phyloP scores from a whole-genome alignment of 768 basidiomycete genomes.

The Amanita pseudoporphyria region DNA sequence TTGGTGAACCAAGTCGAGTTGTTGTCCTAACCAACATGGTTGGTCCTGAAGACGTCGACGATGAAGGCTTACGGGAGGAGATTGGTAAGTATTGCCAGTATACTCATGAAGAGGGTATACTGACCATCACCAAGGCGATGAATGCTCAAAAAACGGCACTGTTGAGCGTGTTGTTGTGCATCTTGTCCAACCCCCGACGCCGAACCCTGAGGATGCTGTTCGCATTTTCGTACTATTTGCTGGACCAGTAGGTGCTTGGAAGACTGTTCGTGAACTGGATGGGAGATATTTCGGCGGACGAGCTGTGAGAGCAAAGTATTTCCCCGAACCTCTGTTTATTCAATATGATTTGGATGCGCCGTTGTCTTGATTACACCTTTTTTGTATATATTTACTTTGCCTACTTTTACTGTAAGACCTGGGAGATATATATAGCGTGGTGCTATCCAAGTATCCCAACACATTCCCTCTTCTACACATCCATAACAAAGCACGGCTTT shows the following conservation, averaged over 20 bases:
- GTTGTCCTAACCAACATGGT: slow-evolving; percentile 91
- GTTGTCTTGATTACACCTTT: slow-evolving; percentile 7
- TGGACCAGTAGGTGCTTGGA: slow-evolving; percentile 92
- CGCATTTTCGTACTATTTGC: slow-evolving; percentile 88
- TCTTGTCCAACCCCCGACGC: slow-evolving; percentile 54
- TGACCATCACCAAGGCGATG: slow-evolving; percentile 51
- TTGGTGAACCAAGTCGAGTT: slow-evolving; percentile 85
- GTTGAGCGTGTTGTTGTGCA: slow-evolving; percentile 89
- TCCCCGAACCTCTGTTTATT: slow-evolving; percentile 49
- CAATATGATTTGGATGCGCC: slow-evolving; percentile 40
- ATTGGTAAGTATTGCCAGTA: slow-evolving; percentile 49
- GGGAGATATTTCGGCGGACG: slow-evolving; percentile 89
- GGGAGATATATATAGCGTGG: neutral
- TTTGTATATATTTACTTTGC: slow-evolving; percentile 6
- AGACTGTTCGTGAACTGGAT: slow-evolving; percentile 87
- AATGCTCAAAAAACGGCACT: slow-evolving; percentile 84
- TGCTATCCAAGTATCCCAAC: no score
- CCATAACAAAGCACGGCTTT: slow-evolving; percentile 14
- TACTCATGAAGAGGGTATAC: neutral
- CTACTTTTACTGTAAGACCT: neutral
- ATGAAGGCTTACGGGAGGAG: slow-evolving; percentile 78
- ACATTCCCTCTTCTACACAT: no score
- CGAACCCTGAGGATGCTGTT: slow-evolving; percentile 68
- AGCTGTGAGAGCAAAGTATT: slow-evolving; percentile 75
- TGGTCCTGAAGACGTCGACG: slow-evolving; percentile 70